Evolutionary conservation across 176 grass and related monocot species (phyloP), one percentile per base, ranked within the genome.

Genomic region (Eragrostis nindensis): DNA sequence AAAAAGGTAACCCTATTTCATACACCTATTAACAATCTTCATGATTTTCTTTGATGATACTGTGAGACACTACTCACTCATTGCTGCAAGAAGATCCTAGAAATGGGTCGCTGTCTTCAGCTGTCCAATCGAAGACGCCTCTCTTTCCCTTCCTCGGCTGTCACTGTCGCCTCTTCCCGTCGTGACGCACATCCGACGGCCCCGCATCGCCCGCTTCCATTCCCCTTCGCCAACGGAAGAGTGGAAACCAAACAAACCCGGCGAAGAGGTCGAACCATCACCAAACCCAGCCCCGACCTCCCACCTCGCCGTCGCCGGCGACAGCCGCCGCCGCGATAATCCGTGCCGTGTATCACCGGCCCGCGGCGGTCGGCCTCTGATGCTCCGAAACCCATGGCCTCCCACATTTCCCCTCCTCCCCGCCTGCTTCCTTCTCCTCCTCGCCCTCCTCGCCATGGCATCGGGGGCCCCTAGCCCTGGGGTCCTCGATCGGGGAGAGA

Each of bases 321-420:
- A 84, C 71, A 26, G 25, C 11, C 69, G 52, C 36, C 50, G 40
- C 80, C 68, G 17, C 24, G 2, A 32, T 14, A 75, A 11, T 12
- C 65, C 73, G 7, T 4, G 22, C 30, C 76, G 32, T 24, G 11
- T 53, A 26, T 62, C 42, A 4, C 40, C 15, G 43, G 22, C 45
- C 12, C 72, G 71, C 12, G 26, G 67, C 59, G 22, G 30, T 62
- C 29, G 32, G 56, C 27, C 40, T 86, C 89, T 90, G 87, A 97
- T 97, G 94, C 90, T 90, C 88, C 80, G 75, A 80, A 29, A 70
- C 84, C 84, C 77, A 91, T 89, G 87, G 76, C 74, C 72, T 54
- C 70, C 82, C 69, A 84, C 62, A 90, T 88, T 90, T 62, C 68
- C 48, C 46, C 78, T 11, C 53, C 62, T 53, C 63, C 75, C 59